Evolutionary conservation across 1,284 basidiomycete species (phyloP).

Genomic region (Moniliophthora roreri): DNA sequence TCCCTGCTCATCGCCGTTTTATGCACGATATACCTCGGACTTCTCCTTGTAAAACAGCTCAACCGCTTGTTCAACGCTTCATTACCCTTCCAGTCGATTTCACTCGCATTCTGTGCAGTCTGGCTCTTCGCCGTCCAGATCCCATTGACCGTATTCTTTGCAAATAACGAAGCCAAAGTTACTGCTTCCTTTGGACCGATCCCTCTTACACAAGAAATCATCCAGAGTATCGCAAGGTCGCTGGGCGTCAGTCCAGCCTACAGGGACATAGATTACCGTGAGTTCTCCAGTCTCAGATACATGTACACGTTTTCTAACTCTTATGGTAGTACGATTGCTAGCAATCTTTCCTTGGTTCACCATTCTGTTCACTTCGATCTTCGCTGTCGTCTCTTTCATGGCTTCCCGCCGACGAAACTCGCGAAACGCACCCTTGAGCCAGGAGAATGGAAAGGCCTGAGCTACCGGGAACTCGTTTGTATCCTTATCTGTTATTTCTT

Average conservation of each 20-base stretch:
- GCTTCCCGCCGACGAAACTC: constrained; percentile 18
- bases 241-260: constrained; percentile 49
- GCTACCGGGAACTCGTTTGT: too few species aligned
- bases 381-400: constrained; percentile 32
- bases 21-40: constrained; percentile 34
- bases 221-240: constrained; percentile 36
- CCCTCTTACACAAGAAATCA: constrained; percentile 35
- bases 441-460: too few species aligned
- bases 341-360: constrained; percentile 52
- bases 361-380: constrained; percentile 38
- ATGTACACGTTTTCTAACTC: background rate
- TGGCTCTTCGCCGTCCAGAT: constrained; percentile 56
- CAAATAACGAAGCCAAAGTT: constrained; percentile 28
- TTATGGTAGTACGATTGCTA: constrained; percentile 42
- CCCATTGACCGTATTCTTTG: constrained; percentile 52
- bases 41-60: constrained; percentile 19
- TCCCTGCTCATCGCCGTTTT: constrained; percentile 41
- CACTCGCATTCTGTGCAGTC: constrained; percentile 43
- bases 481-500: too few species aligned
- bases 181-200: constrained; percentile 15
- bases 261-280: constrained; percentile 46
- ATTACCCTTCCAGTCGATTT: constrained; percentile 34
- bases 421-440: too few species aligned
- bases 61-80: constrained; percentile 21
- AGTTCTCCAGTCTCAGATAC: constrained; percentile 17